Percentiles rank a stretch among this genome's conserved stretches.
phyloP scores from a whole-genome alignment of 2,329 filamentous ascomycete genomes.

The Trichoderma simmonsii region DNA sequence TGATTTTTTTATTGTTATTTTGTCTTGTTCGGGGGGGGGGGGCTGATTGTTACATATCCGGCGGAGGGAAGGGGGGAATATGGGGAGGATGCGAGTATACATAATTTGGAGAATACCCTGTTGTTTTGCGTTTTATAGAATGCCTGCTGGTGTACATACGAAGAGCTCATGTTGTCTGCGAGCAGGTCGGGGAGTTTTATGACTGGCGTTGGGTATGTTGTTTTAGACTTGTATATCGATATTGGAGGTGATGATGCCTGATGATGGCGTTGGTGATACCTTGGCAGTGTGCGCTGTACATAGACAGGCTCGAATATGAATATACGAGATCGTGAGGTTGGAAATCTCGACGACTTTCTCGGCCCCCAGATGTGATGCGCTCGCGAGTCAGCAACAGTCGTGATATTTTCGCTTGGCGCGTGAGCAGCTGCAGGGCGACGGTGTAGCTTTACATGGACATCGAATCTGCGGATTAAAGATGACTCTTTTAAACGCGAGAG shows the following conservation, averaged over 20 bases:
- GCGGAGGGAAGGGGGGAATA: too few species aligned
- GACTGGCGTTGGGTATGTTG: neutral
- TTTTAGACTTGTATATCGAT: neutral
- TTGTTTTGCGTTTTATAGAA: constrained; percentile 9
- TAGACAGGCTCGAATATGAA: neutral
- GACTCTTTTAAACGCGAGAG: neutral
- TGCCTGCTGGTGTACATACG: constrained; percentile 1
- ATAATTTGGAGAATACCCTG: constrained; percentile 1
- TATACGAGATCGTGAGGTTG: neutral
- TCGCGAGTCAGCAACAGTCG: neutral
- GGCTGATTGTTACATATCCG: neutral
- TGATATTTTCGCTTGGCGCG: neutral
- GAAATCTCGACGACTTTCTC: neutral
- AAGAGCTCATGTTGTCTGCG: neutral
- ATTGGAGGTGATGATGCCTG: neutral
- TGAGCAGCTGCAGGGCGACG: neutral
- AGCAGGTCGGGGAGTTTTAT: neutral
- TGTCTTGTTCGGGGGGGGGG: neutral
- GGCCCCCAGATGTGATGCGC: neutral
- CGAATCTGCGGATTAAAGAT: neutral
- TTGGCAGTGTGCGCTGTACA: neutral
- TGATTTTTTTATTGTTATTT: neutral
- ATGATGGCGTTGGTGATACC: neutral
- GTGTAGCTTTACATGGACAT: neutral
- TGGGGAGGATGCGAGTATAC: neutral